phyloP scores from a whole-genome alignment of 495 filamentous ascomycete species.

The Tetracladium marchalianum region DNA sequence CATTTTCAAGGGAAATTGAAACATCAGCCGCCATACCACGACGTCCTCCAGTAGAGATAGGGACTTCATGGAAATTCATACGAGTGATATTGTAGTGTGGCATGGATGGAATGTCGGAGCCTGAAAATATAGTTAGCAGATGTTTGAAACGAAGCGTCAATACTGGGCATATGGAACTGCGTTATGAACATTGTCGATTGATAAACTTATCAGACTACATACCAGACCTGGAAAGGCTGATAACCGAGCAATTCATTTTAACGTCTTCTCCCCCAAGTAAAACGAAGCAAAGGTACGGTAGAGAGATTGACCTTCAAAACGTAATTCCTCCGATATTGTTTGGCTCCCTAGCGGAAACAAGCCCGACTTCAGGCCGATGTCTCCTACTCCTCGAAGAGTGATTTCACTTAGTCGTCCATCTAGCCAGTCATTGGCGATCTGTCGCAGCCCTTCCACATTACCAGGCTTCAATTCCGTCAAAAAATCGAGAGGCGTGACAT shows the following conservation, averaged over 20 bases:
- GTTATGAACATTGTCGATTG: not conserved
- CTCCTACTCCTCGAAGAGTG: slow-evolving; percentile 57
- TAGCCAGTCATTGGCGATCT: slow-evolving; percentile 82
- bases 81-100: slow-evolving; percentile 69
- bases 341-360: slow-evolving; percentile 68
- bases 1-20: slow-evolving; percentile 54
- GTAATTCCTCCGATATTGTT: slow-evolving; percentile 54
- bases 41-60: slow-evolving; percentile 31
- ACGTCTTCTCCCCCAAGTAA: slow-evolving; percentile 39
- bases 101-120: slow-evolving; percentile 59
- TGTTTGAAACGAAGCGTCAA: not conserved
- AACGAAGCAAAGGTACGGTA: slow-evolving; percentile 43
- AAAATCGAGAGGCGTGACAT: slow-evolving; percentile 67
- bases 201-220: slow-evolving; percentile 14
- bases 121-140: slow-evolving; percentile 22
- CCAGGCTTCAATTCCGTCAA: slow-evolving; percentile 64
- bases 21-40: slow-evolving; percentile 71
- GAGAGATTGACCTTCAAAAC: slow-evolving; percentile 71
- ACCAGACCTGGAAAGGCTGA: not conserved
- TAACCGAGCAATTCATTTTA: slow-evolving; percentile 11
- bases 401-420: slow-evolving; percentile 62
- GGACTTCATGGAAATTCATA: slow-evolving; percentile 64
- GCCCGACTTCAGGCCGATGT: slow-evolving; percentile 64
- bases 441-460: slow-evolving; percentile 64
- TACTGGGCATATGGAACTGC: not conserved